Evolutionary conservation across 352 stramenopile genomes (phyloP), one percentile per base, ranked within the genome.

Genomic region (Globisporangium okanoganense): DNA sequence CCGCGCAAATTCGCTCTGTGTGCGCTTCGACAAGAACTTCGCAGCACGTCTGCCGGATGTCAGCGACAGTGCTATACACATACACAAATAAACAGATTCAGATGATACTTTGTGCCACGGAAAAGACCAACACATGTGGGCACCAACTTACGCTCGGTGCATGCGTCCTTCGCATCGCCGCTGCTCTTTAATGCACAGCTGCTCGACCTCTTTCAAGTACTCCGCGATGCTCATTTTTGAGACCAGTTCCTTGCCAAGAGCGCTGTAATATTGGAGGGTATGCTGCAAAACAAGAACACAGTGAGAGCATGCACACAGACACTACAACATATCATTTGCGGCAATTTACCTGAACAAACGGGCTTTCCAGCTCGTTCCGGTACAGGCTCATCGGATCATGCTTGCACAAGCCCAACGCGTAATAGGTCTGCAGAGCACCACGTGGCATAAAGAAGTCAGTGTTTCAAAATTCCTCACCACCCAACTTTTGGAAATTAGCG

Each of bases 351-450:
- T 80, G 67, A 2, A 95, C 63, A 55, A 95, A 92, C 12, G 75
- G 78, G 3, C 71, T 60, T 64, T 95, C 86, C 1, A 95, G 61
- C 38, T 94, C 79, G 62, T 91, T 82, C 31, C 82, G 75, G 54
- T 95, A 95, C 14, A 95, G 62, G 35, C 75, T 87, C 78, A 94
- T 88, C 40, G 87, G 69, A 57, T 95, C 86, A 49, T 88, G 82
- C 67, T 79, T 81, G 48, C 85, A 88, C 9, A 87, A 57, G 14
- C 82, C 83, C 22, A 95, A 61, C 36, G 81, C 75, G 55, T 89
- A 89, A 58, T 90, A 94, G 9, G 85, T 92, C 86, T 95, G 62
- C 25, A 43, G 59, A 52, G 12, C 31, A 65, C 18, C 27, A 36
- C 20, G 14, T 31, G 4, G 45, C 8, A 59, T 8, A n/a, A n/a